These are phyloP conservation scores for Pedinophyceae sp. DNA, from an alignment of 139 green algal species.

Conservation along the genomic window DNA sequence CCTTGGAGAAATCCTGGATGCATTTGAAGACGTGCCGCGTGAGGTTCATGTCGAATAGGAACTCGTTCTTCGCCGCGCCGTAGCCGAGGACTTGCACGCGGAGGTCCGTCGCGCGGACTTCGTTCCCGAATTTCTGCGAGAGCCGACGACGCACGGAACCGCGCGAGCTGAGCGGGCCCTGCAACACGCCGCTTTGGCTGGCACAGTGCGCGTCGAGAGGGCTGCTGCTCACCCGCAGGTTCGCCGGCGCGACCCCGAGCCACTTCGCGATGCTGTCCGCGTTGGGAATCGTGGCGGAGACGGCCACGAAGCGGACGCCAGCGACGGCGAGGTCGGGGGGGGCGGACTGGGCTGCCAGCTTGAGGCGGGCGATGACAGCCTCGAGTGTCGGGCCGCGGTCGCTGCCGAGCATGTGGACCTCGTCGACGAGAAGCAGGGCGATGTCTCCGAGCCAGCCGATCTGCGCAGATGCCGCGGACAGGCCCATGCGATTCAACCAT, in stretches of 20 bases:
- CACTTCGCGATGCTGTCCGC: constrained; percentile 50
- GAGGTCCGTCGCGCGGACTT: constrained; percentile 66
- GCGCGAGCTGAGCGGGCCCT: too few relatives aligned
- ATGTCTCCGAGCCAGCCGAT: constrained; percentile 27
- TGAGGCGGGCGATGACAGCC: constrained; percentile 62
- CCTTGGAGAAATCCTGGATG: constrained; percentile 43
- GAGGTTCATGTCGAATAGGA: constrained; percentile 63
- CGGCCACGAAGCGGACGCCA: constrained; percentile 58
- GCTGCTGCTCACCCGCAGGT: constrained; percentile 23
- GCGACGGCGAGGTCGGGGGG: constrained; percentile 34
- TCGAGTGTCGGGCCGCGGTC: constrained; percentile 57
- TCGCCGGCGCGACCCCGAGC: constrained; percentile 28
- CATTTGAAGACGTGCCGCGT: constrained; percentile 50
- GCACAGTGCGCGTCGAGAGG: constrained; percentile 6
- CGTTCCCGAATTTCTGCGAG: too few relatives aligned
- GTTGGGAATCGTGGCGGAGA: constrained; percentile 75
- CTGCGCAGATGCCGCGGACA: too few relatives aligned
- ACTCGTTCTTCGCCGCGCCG: constrained; percentile 41
- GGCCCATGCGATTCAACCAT: too few relatives aligned
- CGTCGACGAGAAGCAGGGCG: constrained; percentile 71
- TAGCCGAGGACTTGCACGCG: too few relatives aligned
- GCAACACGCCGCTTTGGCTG: too few relatives aligned
- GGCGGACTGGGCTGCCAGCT: constrained; percentile 32
- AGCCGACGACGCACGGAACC: too few relatives aligned
- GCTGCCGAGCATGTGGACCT: constrained; percentile 81